A percentile compares a stretch with the other conserved stretches of the same genome.
Evolutionary conservation across 106 monocot genomes (phyloP).

Genomic region (Dioscorea alata): DNA sequence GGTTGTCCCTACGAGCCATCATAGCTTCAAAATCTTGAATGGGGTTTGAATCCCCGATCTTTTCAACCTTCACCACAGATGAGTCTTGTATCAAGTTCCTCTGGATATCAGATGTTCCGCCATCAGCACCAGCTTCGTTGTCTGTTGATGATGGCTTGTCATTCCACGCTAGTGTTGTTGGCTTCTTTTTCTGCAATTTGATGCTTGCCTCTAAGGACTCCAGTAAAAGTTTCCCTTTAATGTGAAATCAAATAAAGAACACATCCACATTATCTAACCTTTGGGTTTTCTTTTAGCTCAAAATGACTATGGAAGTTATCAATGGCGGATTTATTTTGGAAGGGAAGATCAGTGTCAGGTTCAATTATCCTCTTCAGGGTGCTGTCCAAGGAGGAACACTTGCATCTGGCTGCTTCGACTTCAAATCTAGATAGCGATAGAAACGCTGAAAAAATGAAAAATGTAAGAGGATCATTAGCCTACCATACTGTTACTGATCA

Average conservation of each 20-base stretch:
- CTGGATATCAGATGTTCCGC: constrained; percentile 8
- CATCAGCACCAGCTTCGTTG: constrained; percentile 20
- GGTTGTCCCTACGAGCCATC: constrained; percentile 66
- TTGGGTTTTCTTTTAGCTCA: constrained; percentile 75
- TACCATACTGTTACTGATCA: background rate
- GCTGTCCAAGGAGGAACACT: constrained; percentile 54
- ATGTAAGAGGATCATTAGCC: background rate
- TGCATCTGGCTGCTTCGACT: constrained; percentile 65
- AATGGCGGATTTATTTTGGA: constrained; percentile 30
- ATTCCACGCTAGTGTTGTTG: constrained; percentile 27
- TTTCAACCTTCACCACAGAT: constrained; percentile 22
- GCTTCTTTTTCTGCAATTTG: constrained; percentile 51
- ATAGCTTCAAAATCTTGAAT: constrained; percentile 84
- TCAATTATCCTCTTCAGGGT: constrained; percentile 65
- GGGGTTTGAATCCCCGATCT: constrained; percentile 61
- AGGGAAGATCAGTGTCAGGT: constrained; percentile 50
- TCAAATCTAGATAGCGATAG: constrained; percentile 77
- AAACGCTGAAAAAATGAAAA: constrained; percentile 47
- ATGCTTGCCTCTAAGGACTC: too few relatives aligned
- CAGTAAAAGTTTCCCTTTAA: too few relatives aligned
- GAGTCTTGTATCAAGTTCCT: constrained; percentile 9
- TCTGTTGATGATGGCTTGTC: constrained; percentile 23
- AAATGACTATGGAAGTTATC: constrained; percentile 46
- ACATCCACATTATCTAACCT: constrained; percentile 37
- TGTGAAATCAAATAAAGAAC: background rate